A percentile compares a stretch with the other conserved stretches of the same genome.
phyloP scores from a whole-genome alignment of 2,329 filamentous ascomycete species.

The Hirsutella rhossiliensis region DNA sequence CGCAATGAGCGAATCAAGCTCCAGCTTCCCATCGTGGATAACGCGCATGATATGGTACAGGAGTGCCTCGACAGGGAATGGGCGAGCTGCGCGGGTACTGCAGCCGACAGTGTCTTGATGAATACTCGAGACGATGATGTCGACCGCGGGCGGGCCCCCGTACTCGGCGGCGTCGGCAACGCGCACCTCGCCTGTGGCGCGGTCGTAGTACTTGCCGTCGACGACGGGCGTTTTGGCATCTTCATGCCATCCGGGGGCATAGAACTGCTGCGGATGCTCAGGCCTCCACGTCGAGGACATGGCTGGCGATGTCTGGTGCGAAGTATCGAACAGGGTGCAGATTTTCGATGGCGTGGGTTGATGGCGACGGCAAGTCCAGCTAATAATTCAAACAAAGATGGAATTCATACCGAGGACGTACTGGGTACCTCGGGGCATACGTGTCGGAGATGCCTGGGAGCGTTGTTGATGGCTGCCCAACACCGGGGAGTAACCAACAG shows the following conservation, averaged over 20 bases:
- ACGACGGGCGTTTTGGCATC: slow-evolving; percentile 4
- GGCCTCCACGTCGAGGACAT: too few species aligned
- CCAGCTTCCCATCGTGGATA: slow-evolving; percentile 3
- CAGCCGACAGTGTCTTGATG: slow-evolving; percentile 1
- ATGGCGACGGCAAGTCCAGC: too few species aligned
- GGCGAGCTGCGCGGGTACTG: slow-evolving; percentile 1
- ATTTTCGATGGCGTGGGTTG: too few species aligned
- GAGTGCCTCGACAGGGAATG: slow-evolving; percentile 5
- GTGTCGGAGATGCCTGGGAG: too few species aligned
- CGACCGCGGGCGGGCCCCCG: slow-evolving; percentile 5
- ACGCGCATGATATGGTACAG: slow-evolving; percentile 6
- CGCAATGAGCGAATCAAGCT: slow-evolving; percentile 5
- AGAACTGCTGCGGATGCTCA: slow-evolving; percentile 5
- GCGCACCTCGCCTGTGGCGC: slow-evolving; percentile 5
- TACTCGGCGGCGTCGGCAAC: not conserved
- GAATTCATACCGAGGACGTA: too few species aligned
- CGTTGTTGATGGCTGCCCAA: too few species aligned
- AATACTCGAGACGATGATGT: slow-evolving; percentile 4
- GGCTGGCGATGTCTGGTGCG: too few species aligned
- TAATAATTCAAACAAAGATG: too few species aligned
- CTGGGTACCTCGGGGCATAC: too few species aligned
- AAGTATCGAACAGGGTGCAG: too few species aligned
- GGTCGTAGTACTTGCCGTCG: slow-evolving; percentile 7
- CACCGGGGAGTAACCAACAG: too few species aligned
- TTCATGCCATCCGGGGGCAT: slow-evolving; percentile 3